Percentiles rank a stretch among this genome's conserved stretches.
Evolutionary conservation across 2,329 filamentous ascomycete genomes (phyloP).

Genomic region (Aspergillus sp.): DNA sequence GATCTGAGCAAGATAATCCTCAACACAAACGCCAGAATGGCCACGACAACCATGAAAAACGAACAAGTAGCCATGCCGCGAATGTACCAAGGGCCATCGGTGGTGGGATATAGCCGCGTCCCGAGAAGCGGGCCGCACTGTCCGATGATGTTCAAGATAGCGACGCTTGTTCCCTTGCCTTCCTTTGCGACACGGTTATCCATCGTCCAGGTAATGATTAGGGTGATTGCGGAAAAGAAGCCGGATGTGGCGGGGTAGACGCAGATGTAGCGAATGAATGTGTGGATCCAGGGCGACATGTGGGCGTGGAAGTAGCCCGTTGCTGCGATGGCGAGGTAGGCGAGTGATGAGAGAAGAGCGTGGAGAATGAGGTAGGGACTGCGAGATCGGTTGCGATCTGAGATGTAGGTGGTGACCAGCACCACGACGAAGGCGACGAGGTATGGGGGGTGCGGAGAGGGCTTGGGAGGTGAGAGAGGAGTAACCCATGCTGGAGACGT

Average conservation of each 20-base stretch:
- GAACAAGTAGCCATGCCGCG: conserved; percentile 61
- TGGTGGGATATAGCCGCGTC: conserved; percentile 58
- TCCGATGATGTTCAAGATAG: conserved; percentile 74
- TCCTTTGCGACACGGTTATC: conserved; percentile 73
- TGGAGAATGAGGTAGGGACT: conserved; percentile 64
- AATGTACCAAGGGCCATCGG: conserved; percentile 58
- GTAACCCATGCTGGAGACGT: conserved; percentile 60
- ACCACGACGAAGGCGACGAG: conserved; percentile 69
- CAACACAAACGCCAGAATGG: conserved; percentile 50
- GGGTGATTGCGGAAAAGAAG: conserved; percentile 78
- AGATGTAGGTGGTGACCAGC: conserved; percentile 66
- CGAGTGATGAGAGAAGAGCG: conserved; percentile 64
- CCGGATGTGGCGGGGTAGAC: conserved; percentile 75
- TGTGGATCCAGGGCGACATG: conserved; percentile 28
- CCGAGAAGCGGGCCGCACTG: conserved; percentile 73
- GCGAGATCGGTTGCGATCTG: conserved; percentile 62
- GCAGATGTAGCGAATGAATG: conserved; percentile 59
- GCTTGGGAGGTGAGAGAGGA: conserved; percentile 65
- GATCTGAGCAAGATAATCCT: conserved; percentile 49
- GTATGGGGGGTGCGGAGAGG: conserved; percentile 77
- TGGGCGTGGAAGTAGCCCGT: conserved; percentile 41
- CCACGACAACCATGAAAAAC: conserved; percentile 58
- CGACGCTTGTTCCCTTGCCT: conserved; percentile 70
- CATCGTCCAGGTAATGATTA: conserved; percentile 83
- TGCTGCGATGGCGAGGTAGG: conserved; percentile 56